These are phyloP conservation scores for Codiaeum variegatum DNA, from an alignment of 441 rosid genomes.

Conservation along the genomic window DNA sequence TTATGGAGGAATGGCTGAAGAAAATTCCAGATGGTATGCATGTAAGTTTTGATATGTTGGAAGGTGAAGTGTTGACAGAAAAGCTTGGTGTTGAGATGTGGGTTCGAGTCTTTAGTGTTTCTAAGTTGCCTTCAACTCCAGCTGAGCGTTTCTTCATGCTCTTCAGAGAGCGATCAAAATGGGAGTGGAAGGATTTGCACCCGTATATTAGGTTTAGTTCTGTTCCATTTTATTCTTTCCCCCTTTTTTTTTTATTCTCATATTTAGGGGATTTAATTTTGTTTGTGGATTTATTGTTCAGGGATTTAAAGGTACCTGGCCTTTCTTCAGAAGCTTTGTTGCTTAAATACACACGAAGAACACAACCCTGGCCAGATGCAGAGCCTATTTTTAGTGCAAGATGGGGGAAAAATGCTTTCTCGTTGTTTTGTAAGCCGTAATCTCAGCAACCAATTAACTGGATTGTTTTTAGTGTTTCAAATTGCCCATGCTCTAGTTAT, in stretches of 20 bases:
- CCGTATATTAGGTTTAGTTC: conserved; percentile 69
- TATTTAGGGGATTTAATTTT: not conserved
- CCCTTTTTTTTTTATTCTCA: not conserved
- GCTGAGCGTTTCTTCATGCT: conserved; percentile 62
- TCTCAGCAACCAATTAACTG: not conserved
- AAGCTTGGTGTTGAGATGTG: conserved; percentile 67
- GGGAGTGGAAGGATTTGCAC: conserved; percentile 88
- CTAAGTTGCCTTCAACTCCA: conserved; percentile 67
- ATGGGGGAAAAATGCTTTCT: conserved; percentile 24
- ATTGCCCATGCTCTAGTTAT: not conserved
- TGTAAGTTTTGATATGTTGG: conserved; percentile 62
- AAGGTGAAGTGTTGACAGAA: conserved; percentile 85
- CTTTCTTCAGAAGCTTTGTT: conserved; percentile 82
- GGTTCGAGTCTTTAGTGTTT: conserved; percentile 61
- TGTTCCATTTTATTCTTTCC: not conserved
- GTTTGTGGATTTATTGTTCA: conserved; percentile 22
- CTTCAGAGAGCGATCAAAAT: conserved; percentile 64
- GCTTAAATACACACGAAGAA: conserved; percentile 76
- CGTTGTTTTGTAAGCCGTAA: not conserved
- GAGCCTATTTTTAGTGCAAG: conserved; percentile 79
- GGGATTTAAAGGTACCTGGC: conserved; percentile 82
- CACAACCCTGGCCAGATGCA: conserved; percentile 59
- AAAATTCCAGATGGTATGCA: conserved; percentile 67
- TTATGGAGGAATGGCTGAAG: conserved; percentile 66
- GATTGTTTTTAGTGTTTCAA: not conserved